These are phyloP conservation scores for Podospora pseudocomata DNA, from an alignment of 495 filamentous ascomycete genomes.

Conservation along the genomic window DNA sequence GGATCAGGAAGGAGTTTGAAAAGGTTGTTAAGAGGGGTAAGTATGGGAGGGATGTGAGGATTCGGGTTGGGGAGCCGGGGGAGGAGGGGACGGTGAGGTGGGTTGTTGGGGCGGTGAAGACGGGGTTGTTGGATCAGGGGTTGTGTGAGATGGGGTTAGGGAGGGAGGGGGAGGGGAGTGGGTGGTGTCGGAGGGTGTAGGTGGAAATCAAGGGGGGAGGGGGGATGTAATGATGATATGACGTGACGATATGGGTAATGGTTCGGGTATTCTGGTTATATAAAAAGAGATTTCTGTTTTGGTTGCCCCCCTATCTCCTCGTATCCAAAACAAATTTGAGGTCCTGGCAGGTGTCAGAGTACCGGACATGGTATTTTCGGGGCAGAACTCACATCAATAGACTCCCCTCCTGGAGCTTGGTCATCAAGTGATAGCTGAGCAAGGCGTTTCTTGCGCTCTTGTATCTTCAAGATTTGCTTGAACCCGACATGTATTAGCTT, in stretches of 20 bases:
- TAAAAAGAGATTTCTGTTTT: too few species aligned
- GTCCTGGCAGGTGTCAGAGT: neutral
- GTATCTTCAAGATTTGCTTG: neutral
- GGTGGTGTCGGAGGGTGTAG: neutral
- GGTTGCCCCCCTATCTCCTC: too few species aligned
- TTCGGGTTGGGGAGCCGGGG: neutral
- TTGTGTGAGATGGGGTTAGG: neutral
- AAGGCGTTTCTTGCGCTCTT: conserved; percentile 4
- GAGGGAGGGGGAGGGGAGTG: neutral
- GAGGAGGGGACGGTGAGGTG: neutral
- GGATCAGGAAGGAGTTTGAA: neutral
- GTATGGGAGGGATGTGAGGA: neutral
- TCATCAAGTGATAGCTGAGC: conserved; percentile 3
- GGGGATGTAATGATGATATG: neutral
- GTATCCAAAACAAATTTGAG: neutral
- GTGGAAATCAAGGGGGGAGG: too few species aligned
- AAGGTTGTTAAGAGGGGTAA: neutral
- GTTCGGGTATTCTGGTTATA: too few species aligned
- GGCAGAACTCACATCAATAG: conserved; percentile 1
- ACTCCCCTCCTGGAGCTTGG: neutral
- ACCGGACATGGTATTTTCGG: neutral
- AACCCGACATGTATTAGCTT: too few species aligned
- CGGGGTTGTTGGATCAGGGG: conserved; percentile 3
- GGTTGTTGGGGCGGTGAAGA: neutral
- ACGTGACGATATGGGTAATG: neutral